A percentile compares a stretch with the other conserved stretches of the same genome.
phyloP scores from a whole-genome alignment of 2,329 filamentous ascomycete genomes.

The Beauveria medogensis region DNA sequence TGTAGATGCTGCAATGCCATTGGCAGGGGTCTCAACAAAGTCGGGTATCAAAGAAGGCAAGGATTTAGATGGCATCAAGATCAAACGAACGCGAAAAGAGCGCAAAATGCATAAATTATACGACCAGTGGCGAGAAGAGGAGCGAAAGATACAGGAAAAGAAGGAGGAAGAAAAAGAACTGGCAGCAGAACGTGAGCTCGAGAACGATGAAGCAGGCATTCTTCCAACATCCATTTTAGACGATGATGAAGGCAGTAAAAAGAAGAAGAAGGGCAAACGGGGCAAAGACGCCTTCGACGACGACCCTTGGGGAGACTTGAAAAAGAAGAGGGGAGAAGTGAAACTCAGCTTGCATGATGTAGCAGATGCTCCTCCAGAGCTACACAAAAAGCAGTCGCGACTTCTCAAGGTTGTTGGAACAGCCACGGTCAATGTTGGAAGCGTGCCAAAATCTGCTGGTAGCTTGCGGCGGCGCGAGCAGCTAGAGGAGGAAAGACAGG shows the following conservation, averaged over 20 bases:
- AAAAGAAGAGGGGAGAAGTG: slow-evolving; percentile 52
- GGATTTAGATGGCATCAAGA: slow-evolving; percentile 57
- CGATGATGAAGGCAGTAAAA: slow-evolving; percentile 26
- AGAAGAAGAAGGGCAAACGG: slow-evolving; percentile 32
- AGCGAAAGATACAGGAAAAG: slow-evolving; percentile 53
- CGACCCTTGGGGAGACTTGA: slow-evolving; percentile 72
- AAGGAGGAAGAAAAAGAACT: slow-evolving; percentile 58
- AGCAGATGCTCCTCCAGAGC: slow-evolving; percentile 66
- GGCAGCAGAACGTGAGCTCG: slow-evolving; percentile 55
- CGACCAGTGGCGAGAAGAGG: slow-evolving; percentile 66
- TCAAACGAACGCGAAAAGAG: slow-evolving; percentile 72
- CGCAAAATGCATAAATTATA: slow-evolving; percentile 74
- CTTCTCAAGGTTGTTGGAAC: slow-evolving; percentile 26
- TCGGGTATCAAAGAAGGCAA: slow-evolving; percentile 48
- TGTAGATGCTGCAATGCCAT: slow-evolving; percentile 76
- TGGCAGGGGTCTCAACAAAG: slow-evolving; percentile 61
- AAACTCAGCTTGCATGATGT: slow-evolving; percentile 44
- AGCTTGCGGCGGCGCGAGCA: slow-evolving; percentile 33
- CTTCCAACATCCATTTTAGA: slow-evolving; percentile 39
- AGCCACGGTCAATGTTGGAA: slow-evolving; percentile 27
- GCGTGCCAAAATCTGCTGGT: slow-evolving; percentile 30
- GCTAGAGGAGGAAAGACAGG: slow-evolving; percentile 26
- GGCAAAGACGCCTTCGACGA: slow-evolving; percentile 48
- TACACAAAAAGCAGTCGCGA: slow-evolving; percentile 42
- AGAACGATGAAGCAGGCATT: slow-evolving; percentile 45